Evolutionary conservation across 2,329 filamentous ascomycete species (phyloP).

Genomic region (Colletotrichum eremochloae): DNA sequence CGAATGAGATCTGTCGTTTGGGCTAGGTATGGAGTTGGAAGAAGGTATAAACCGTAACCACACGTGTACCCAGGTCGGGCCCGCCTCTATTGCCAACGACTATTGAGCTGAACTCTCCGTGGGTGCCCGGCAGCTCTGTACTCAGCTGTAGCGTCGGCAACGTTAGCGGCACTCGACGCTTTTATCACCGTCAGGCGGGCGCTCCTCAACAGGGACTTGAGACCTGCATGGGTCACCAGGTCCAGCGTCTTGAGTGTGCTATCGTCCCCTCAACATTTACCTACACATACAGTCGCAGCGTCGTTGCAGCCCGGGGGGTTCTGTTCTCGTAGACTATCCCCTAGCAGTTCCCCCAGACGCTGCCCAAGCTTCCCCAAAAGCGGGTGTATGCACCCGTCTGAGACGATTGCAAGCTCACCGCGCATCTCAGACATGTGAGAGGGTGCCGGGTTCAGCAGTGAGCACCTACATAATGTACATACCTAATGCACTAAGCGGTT

Average conservation of each 20-base stretch:
- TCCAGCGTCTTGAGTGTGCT: background rate
- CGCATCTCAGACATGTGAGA: conserved; percentile 27
- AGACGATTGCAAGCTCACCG: conserved; percentile 24
- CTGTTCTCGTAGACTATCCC: background rate
- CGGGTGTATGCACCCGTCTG: conserved; percentile 21
- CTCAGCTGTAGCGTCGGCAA: background rate
- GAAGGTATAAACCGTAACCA: background rate
- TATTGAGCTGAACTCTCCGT: background rate
- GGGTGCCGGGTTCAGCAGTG: background rate
- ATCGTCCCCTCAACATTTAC: background rate
- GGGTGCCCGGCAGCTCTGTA: background rate
- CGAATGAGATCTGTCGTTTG: conserved; percentile 15
- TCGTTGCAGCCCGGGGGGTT: background rate
- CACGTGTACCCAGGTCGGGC: conserved; percentile 6
- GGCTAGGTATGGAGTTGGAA: background rate
- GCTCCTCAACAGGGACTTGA: background rate
- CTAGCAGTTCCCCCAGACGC: background rate
- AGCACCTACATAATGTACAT: conserved; percentile 2
- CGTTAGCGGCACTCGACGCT: background rate
- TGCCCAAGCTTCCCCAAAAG: background rate
- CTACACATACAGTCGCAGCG: background rate
- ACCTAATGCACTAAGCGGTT: background rate
- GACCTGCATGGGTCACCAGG: background rate
- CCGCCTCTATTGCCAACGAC: background rate
- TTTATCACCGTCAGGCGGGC: background rate